These are phyloP conservation scores for Zymoseptoria tritici DNA, from an alignment of 2,329 filamentous ascomycete species.

Conservation along the genomic window DNA sequence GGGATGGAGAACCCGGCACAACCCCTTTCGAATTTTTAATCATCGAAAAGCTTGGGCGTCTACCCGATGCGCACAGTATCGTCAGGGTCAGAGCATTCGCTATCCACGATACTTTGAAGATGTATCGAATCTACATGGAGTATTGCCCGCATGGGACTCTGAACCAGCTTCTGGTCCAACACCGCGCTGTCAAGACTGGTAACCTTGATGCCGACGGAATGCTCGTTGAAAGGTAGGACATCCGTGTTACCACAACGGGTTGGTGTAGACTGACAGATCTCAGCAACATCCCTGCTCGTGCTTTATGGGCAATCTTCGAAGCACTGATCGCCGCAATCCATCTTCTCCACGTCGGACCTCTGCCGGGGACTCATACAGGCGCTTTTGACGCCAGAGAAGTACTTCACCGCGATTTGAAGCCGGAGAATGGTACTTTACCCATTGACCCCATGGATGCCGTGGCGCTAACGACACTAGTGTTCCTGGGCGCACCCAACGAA, in stretches of 20 bases:
- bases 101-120: constrained; percentile 3
- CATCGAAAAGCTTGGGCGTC: not conserved
- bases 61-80: constrained; percentile 1
- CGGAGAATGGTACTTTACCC: not conserved
- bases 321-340: not conserved
- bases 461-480: not conserved
- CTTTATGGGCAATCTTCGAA: not conserved
- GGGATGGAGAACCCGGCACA: not conserved
- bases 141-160: not conserved
- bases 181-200: not conserved
- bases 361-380: not conserved
- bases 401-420: not conserved
- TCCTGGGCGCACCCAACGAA: not conserved
- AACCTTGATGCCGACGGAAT: not conserved
- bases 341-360: not conserved
- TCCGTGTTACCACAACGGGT: too few relatives aligned
- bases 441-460: not conserved
- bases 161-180: not conserved
- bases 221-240: not conserved
- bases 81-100: not conserved
- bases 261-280: not conserved
- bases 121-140: constrained; percentile 1
- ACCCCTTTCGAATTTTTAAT: not conserved
- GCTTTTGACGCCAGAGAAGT: not conserved
- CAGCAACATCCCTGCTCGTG: not conserved